phyloP scores from a whole-genome alignment of 352 stramenopile genomes.

The Globisporangium yorkense region DNA sequence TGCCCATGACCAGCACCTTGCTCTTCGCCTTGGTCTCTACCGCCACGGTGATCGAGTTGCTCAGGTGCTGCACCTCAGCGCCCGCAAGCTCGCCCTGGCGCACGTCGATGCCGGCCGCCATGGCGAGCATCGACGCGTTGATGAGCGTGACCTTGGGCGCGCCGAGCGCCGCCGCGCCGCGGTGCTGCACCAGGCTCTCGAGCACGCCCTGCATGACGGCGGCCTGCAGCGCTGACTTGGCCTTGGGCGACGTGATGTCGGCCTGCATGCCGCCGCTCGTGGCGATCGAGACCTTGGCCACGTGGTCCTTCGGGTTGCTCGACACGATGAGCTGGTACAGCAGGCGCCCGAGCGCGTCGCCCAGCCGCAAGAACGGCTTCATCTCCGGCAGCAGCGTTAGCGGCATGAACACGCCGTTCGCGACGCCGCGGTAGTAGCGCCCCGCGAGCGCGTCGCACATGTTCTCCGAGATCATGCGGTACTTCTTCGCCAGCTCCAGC shows the following conservation, averaged over 20 bases:
- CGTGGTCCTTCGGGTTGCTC: slow-evolving; percentile 51
- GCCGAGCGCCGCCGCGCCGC: slow-evolving; percentile 1
- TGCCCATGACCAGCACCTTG: slow-evolving; percentile 61
- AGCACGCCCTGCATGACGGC: slow-evolving; percentile 73
- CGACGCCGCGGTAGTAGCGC: slow-evolving; percentile 70
- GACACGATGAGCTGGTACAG: slow-evolving; percentile 62
- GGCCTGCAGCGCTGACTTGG: slow-evolving; percentile 65
- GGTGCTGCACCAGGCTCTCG: slow-evolving; percentile 40
- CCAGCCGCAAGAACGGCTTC: slow-evolving; percentile 71
- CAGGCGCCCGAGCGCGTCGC: slow-evolving; percentile 66
- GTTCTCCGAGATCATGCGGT: slow-evolving; percentile 75
- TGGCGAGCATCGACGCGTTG: slow-evolving; percentile 64
- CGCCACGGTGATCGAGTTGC: slow-evolving; percentile 72
- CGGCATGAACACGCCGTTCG: slow-evolving; percentile 83
- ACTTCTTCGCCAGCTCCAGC: slow-evolving; percentile 61
- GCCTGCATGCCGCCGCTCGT: slow-evolving; percentile 57
- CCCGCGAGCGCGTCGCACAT: slow-evolving; percentile 61
- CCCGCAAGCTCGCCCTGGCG: slow-evolving; percentile 52
- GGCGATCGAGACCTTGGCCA: slow-evolving; percentile 60
- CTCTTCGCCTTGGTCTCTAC: slow-evolving; percentile 58
- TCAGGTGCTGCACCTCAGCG: slow-evolving; percentile 51
- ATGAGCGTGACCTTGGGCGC: slow-evolving; percentile 40
- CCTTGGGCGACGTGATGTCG: slow-evolving; percentile 74
- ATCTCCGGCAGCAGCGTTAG: slow-evolving; percentile 73
- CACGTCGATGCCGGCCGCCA: slow-evolving; percentile 75